A percentile compares a stretch with the other conserved stretches of the same genome.
These are phyloP conservation scores for Salix koriyanagi DNA, from an alignment of 345 rosid genomes.

Conservation along the genomic window DNA sequence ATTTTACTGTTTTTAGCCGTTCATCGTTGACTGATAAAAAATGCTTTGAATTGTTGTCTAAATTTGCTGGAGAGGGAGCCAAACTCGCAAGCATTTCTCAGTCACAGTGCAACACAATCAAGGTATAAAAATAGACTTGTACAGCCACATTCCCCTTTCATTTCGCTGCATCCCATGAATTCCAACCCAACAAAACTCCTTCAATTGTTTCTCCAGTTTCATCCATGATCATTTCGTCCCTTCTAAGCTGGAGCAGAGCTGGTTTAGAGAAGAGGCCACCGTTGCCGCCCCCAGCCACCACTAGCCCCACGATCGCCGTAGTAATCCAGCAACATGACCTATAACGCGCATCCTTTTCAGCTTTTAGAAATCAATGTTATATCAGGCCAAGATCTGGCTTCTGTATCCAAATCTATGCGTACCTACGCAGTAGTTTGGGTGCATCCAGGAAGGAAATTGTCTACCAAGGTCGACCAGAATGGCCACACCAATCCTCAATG, in stretches of 20 bases:
- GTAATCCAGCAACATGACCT: conserved; percentile 10
- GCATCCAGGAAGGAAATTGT: conserved; percentile 55
- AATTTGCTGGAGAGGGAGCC: not conserved
- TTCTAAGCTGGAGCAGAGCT: not conserved
- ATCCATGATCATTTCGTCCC: not conserved
- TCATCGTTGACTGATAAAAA: not conserved
- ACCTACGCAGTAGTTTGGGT: conserved; percentile 83
- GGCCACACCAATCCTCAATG: conserved; percentile 69
- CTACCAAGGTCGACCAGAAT: conserved; percentile 63
- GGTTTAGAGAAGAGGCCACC: not conserved
- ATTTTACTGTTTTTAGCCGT: not conserved
- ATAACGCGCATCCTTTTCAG: conserved; percentile 33
- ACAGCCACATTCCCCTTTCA: not conserved
- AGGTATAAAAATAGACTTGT: not conserved
- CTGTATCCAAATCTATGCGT: conserved; percentile 69
- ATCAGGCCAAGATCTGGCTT: conserved; percentile 75
- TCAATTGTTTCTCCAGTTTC: not conserved
- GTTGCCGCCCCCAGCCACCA: not conserved
- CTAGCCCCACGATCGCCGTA: not conserved
- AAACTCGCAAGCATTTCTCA: not conserved
- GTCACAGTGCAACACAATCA: not conserved
- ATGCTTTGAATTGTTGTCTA: not conserved
- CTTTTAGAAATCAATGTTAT: conserved; percentile 66
- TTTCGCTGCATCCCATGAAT: not conserved
- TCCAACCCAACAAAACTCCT: not conserved